Conservation (phyloP, 371 early-diverging fungal genomes). For the Actinomortierella ambigua region DNA sequence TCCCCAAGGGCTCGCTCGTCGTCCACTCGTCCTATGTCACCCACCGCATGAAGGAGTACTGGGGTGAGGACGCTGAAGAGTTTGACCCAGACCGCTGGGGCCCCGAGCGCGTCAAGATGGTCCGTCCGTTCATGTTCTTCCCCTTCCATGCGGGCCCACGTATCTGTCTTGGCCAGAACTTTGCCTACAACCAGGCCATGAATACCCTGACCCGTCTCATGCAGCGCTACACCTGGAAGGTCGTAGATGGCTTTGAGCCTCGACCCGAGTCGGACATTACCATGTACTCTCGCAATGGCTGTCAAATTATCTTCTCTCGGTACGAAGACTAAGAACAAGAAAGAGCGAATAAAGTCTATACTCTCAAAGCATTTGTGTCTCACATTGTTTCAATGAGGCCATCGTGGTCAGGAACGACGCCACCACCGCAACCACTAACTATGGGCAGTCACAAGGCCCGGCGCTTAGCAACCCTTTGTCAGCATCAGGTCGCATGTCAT, state of each 20-base stretch:
- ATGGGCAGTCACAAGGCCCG: too few relatives aligned
- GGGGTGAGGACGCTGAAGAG: constrained; percentile 69
- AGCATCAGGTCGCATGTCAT: too few relatives aligned
- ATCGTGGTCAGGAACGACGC: too few relatives aligned
- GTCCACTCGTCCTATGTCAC: constrained; percentile 51
- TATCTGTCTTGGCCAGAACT: constrained; percentile 45
- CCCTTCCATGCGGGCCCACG: constrained; percentile 47
- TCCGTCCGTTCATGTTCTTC: constrained; percentile 45
- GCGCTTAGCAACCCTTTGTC: too few relatives aligned
- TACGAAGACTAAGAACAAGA: constrained; percentile 11
- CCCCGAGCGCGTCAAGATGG: constrained; percentile 36
- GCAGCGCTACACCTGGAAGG: constrained; percentile 33
- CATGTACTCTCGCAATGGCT: constrained; percentile 45
- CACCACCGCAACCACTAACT: too few relatives aligned
- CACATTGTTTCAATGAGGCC: too few relatives aligned
- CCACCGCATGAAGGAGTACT: constrained; percentile 55
- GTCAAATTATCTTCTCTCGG: constrained; percentile 35
- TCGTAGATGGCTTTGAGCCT: constrained; percentile 37
- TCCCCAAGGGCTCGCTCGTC: constrained; percentile 61
- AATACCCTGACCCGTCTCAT: constrained; percentile 31
- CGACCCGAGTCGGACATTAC: constrained; percentile 44
- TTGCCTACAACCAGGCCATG: constrained; percentile 46
- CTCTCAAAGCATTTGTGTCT: too few relatives aligned
- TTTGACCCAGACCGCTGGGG: constrained; percentile 71
- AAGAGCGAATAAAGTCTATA: background rate